phyloP scores from a whole-genome alignment of 306 rosid species.

The Lathyrus sativus region DNA sequence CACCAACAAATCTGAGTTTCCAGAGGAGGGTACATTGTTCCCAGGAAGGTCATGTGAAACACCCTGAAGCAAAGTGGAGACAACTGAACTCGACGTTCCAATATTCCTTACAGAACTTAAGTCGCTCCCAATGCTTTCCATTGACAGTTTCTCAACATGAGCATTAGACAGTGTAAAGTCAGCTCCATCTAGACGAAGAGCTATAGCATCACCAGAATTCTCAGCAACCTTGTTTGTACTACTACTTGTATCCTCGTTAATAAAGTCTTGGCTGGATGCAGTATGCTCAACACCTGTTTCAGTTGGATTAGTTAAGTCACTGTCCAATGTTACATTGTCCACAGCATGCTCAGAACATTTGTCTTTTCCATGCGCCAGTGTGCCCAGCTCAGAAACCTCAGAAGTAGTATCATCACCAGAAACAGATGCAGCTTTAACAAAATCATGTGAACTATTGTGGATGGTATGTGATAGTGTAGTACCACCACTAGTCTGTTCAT shows the following conservation, averaged over 20 bases:
- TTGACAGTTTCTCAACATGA: slow-evolving; percentile 50
- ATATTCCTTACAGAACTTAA: slow-evolving; percentile 44
- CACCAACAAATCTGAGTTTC: slow-evolving; percentile 45
- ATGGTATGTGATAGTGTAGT: slow-evolving; percentile 41
- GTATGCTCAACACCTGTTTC: slow-evolving; percentile 40
- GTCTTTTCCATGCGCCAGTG: slow-evolving; percentile 51
- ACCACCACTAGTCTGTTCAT: slow-evolving; percentile 48
- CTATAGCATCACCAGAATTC: slow-evolving; percentile 41
- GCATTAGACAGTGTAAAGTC: slow-evolving; percentile 51
- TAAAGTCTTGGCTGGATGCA: slow-evolving; percentile 42
- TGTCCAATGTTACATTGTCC: slow-evolving; percentile 47
- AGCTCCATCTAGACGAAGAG: slow-evolving; percentile 67
- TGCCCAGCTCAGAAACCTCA: slow-evolving; percentile 64
- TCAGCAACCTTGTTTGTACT: slow-evolving; percentile 33
- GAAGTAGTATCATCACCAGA: slow-evolving; percentile 54
- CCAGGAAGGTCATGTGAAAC: slow-evolving; percentile 44
- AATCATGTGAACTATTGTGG: slow-evolving; percentile 51
- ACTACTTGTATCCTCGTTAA: slow-evolving; percentile 33
- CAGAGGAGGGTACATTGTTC: slow-evolving; percentile 46
- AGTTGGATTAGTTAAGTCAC: slow-evolving; percentile 39
- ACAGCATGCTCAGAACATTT: slow-evolving; percentile 42
- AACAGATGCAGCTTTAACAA: slow-evolving; percentile 55
- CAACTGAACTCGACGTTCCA: slow-evolving; percentile 44
- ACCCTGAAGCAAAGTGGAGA: slow-evolving; percentile 40
- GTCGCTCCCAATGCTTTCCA: slow-evolving; percentile 62